Evolutionary conservation across 352 stramenopile species (phyloP), one percentile per base, ranked within the genome.

Genomic region (Pythium aphanidermatum): DNA sequence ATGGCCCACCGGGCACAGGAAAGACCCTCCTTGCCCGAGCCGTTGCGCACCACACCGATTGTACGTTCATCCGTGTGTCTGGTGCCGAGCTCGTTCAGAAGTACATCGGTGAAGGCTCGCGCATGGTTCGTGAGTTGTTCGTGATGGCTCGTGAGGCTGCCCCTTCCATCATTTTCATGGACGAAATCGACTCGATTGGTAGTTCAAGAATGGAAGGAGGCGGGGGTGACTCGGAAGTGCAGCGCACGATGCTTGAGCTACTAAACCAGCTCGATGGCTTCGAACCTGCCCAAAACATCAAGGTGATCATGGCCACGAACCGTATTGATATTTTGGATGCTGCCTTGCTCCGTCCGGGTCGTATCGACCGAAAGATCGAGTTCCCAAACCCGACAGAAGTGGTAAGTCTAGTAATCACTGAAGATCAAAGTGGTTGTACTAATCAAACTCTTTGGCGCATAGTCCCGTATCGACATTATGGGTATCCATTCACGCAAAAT

Each of bases 161-260:
- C n/a, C 97, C 97, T 20, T 98, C 87, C 23, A 99, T 99, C 65
- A 99, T 99, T 53, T 99, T 99, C 55, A 99, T 99, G 97, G 97
- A 99, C 65, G 97, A 99, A 73, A 99, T 99, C 64, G 97, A 99
- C 72, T 98, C 92, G 36, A 99, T 99, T 56, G 97, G 97, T 44
- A 92, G 81, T 33, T 95, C 86, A 19, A 78, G 87, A 33, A 88
- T 96, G 60, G 92, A 97, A 46, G 83, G 86, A 35, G 86, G 95
- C 40, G 76, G 85, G 29, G 96, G 96, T 23, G 97, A 99, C 69
- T 98, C 93, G 16, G 97, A 99, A 68, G 97, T 99, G 35, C 96
- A 99, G 74, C 89, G 97, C 33, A 99, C 97, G 37, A 99, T 99
- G 97, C 76, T 99, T 30, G 96, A 99, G 80, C 75, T 99, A 17